Evolutionary conservation across 768 basidiomycete genomes (phyloP), one percentile per base, ranked within the genome.

Genomic region (Podaxis sp.): DNA sequence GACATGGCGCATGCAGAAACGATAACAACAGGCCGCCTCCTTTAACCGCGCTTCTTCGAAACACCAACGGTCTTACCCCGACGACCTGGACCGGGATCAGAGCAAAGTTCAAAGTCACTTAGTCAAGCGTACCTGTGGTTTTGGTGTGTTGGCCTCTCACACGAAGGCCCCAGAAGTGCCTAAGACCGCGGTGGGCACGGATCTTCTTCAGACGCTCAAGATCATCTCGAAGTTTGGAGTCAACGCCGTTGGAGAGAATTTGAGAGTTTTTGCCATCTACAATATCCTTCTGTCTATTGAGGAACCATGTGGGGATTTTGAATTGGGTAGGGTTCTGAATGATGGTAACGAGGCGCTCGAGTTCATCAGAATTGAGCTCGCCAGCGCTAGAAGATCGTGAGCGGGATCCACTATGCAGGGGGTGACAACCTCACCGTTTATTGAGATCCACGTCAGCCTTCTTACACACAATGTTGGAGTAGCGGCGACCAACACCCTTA

Each of bases 91-190:
- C 5, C 46, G 25, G 0, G 37, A 68, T 57, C 65, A 56, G 27
- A 38, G 37, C 46, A 42, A 61, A 59, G 35, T 38, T 21, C 14
- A 11, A 18, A 51, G 44, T 7, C 11, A 62, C 37, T 52, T 13
- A 28, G 10, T 10, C 9, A 23, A 46, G 75, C 86, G 61, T 68
- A 88, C 94, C 95, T 57, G 96, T 98, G 57, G 96, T 98, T 83
- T 98, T 98, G 67, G 97, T 99, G 85, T 98, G 97, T 73, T 99
- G 97, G 69, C 97, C 97, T 68, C 97, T 83, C 58, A 98, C 97
- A 71, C 96, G 89, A 64, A 96, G 80, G 67, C 95, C 95, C 90
- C 93, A 92, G 83, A 82, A 92, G 73, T 95, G 93, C 73, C 93
- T 82, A 65, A 95, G 81, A 73, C 93, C 94, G 77, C 94, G 89